Base-by-base conservation (phyloP, 352 stramenopile species). In the Globisporangium canariense region DNA sequence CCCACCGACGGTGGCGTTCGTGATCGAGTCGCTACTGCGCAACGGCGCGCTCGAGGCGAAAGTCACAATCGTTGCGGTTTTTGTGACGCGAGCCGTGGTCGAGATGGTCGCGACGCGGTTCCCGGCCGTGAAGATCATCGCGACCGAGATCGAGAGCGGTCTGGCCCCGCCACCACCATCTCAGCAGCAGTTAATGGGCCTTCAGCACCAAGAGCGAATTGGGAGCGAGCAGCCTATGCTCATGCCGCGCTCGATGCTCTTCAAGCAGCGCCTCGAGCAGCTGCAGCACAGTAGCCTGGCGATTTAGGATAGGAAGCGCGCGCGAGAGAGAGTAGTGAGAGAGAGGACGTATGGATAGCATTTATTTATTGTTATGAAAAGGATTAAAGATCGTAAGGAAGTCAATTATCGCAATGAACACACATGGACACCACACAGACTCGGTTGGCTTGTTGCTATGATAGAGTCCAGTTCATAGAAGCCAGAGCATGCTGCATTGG, bases 1-100 rank as follows among this genome's bases (percentile, higher is more conserved):
- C 11, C 60, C 60, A 11, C 43, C 51, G 22, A 66, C 43, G 38
- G 40, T 66, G 9, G 38, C 60, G 60, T 54, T 66, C 30, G 60
- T 60, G 28, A 60, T 66, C 40, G 60, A 66, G 50, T 60, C 38
- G 4, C 28, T 66, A 13, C 40, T 66, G 60, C 60, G 60, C 51
- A 66, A 66, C 60, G 60, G 60, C 28, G 60, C 60, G 11, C 18
- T 60, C 6, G 60, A 66, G 40, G 28, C 50, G 10, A 60, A 60
- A 28, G 52, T 66, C 51, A 66, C 60, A 51, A 40, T 66, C 51
- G 51, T 66, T n/a, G 60, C 60, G 2, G 60, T 66, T 25, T 66
- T 66, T n/a, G 60, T 55, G 51, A 36, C 60, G n/a, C 25, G 51
- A 28, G 50, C 38, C 13, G 60, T 66, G 11, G 60, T 60, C 2